Evolutionary conservation across 805 yeast species (phyloP), one percentile per base, ranked within the genome.

Genomic region (Kazachstania viticola): DNA sequence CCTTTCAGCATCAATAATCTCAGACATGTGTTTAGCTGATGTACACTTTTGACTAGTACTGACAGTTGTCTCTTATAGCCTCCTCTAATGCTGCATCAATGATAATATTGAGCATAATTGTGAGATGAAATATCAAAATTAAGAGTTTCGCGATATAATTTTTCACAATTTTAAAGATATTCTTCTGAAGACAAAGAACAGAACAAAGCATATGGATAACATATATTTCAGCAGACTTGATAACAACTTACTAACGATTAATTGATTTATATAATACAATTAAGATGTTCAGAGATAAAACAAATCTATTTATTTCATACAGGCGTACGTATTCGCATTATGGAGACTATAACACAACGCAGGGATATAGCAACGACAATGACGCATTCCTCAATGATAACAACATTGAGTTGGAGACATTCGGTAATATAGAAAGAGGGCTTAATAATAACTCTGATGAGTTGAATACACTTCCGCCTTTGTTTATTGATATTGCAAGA

Each of bases 241-340:
- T n/a, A n/a, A n/a, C n/a, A n/a, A n/a, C n/a, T n/a, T n/a, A n/a
- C n/a, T n/a, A n/a, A n/a, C n/a, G n/a, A n/a, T n/a, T n/a, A n/a
- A n/a, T n/a, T n/a, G n/a, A n/a, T n/a, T n/a, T n/a, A n/a, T n/a
- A n/a, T n/a, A n/a, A n/a, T n/a, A n/a, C n/a, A n/a, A n/a, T n/a
- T n/a, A n/a, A n/a, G n/a, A 38, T 88, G 95, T 82, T 80, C 49
- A 69, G 97, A 54, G 97, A 91, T 59, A 67, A 96, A 54, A 91
- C 98, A n/a, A 88, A 87, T 50, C 67, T 88, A 41, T 88, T 68
- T 56, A 62, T 85, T 15, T 84, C 96, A 28, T 88, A 81, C 51
- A 73, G 98, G 40, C 73, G 91, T 37, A 85, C 97, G 9, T 79
- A 77, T 35, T 93, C 94, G 0, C 85, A 85, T 22, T 29, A 17